Base-by-base conservation (phyloP, 768 basidiomycete species). In the Naganishia antarctica region DNA sequence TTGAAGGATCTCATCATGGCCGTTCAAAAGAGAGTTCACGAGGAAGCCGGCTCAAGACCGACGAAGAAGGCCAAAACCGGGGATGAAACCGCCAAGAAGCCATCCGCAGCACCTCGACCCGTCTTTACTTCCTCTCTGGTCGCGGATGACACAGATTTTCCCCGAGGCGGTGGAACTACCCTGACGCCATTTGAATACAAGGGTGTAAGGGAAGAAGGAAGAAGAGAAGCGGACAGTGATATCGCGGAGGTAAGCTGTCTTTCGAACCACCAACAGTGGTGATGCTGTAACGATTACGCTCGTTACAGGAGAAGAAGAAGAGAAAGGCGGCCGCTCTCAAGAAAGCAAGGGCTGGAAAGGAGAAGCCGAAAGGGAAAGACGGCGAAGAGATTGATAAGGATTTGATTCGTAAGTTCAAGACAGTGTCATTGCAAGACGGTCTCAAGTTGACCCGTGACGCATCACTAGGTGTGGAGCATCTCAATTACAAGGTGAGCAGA, bases 121-220 rank as follows among this genome's bases (percentile, higher is more conserved):
- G 64, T 74, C 3, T 78, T 77, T 69, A 68, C 66, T 12, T 78
- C 76, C 4, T 68, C 73, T 15, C 66, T 79, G 25, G 66, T 74
- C 44, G 65, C 71, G 53, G 78, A 91, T 41, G 91, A 93, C 71
- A 83, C 90, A 53, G 91, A 93, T 77, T 99, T 98, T 78, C 93
- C 93, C 63, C 86, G 94, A 70, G 96, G 94, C 28, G 94, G 94
- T 28, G 94, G 94, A 59, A 89, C 91, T 0, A 83, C 81, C 32
- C 83, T 94, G 70, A 96, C 93, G 21, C 87, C 91, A 32, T 79
- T 90, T 7, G 93, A 99, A 76, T 86, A 91, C 60, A 92, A 93
- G 78, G 80, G 86, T 60, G 84, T 90, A 37, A 84, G 87, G 58
- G 85, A 87, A 25, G 94, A 98, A 76, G 94, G 86, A 5, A 80